A percentile compares a stretch with the other conserved stretches of the same genome.
phyloP scores from a whole-genome alignment of 75 land plant species.

The Sequoiadendron giganteum region DNA sequence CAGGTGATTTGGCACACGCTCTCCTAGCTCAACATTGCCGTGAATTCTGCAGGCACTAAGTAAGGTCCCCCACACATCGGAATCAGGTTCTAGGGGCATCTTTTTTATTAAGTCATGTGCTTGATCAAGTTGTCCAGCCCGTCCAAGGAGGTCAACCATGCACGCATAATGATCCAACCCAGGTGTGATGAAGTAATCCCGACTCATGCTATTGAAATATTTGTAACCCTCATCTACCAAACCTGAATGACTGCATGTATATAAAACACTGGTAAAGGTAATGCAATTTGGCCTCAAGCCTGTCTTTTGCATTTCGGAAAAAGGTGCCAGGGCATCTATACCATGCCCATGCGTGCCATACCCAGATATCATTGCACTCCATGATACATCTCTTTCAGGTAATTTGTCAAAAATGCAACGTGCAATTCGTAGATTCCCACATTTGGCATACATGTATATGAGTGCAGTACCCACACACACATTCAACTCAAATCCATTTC shows the following conservation, averaged over 20 bases:
- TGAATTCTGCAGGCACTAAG: conserved; percentile 22
- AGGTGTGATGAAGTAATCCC: conserved; percentile 15
- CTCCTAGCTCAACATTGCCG: conserved; percentile 11
- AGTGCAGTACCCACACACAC: conserved; percentile 22
- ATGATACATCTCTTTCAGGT: conserved; percentile 20
- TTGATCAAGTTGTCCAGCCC: conserved; percentile 16
- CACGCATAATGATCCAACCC: conserved; percentile 22
- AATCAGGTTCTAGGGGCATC: conserved; percentile 20
- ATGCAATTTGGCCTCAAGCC: conserved; percentile 19
- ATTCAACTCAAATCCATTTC: conserved; percentile 17
- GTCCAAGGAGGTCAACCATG: conserved; percentile 25
- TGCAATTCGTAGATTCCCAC: conserved; percentile 18
- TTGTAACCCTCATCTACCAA: neutral
- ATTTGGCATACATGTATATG: conserved; percentile 30
- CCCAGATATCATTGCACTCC: conserved; percentile 27
- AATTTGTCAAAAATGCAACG: conserved; percentile 20
- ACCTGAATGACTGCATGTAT: conserved; percentile 27
- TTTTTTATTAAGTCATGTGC: conserved; percentile 6
- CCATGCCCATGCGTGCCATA: conserved; percentile 28
- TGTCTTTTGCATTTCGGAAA: conserved; percentile 14
- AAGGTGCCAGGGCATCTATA: conserved; percentile 18
- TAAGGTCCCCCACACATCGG: conserved; percentile 12
- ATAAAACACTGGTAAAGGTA: conserved; percentile 14
- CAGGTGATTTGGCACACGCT: conserved; percentile 7
- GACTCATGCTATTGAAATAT: conserved; percentile 14